Conservation (phyloP, 2,329 filamentous ascomycete species). For the Metarhizium sp. region DNA sequence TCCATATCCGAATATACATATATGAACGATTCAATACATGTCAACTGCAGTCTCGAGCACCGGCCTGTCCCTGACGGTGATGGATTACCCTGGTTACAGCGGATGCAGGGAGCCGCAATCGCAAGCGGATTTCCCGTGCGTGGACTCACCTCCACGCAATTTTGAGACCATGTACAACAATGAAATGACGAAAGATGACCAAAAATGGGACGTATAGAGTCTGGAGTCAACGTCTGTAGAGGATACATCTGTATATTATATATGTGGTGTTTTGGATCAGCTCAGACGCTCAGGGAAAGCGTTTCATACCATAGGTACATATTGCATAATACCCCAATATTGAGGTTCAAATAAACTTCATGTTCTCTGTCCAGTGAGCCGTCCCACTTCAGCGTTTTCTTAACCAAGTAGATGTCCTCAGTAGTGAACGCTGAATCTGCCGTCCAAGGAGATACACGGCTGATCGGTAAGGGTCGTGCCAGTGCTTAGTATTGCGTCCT, state of each 20-base stretch:
- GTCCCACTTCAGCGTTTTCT: too few relatives aligned
- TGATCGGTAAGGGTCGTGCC: too few relatives aligned
- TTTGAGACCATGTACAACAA: slow-evolving; percentile 1
- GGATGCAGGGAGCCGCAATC: slow-evolving; percentile 21
- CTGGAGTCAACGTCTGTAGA: background rate
- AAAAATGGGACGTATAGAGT: background rate
- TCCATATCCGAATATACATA: slow-evolving; percentile 24
- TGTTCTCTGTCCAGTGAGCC: slow-evolving; percentile 12
- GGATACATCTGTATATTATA: background rate
- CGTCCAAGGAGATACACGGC: too few relatives aligned
- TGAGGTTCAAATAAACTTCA: slow-evolving; percentile 44
- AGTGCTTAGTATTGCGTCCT: too few relatives aligned
- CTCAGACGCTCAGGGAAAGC: background rate
- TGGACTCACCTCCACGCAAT: slow-evolving; percentile 1
- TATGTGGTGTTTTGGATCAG: background rate
- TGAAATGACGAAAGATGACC: background rate
- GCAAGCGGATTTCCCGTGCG: slow-evolving; percentile 24
- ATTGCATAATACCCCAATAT: slow-evolving; percentile 9
- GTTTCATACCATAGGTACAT: background rate
- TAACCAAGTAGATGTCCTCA: too few relatives aligned
- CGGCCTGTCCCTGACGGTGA: slow-evolving; percentile 18
- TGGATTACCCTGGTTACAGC: slow-evolving; percentile 18
- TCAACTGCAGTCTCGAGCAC: slow-evolving; percentile 24
- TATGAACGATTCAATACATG: slow-evolving; percentile 21
- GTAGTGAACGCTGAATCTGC: too few relatives aligned